Conservation (phyloP, 75 land plant genomes). For the Pinus tabuliformis region DNA sequence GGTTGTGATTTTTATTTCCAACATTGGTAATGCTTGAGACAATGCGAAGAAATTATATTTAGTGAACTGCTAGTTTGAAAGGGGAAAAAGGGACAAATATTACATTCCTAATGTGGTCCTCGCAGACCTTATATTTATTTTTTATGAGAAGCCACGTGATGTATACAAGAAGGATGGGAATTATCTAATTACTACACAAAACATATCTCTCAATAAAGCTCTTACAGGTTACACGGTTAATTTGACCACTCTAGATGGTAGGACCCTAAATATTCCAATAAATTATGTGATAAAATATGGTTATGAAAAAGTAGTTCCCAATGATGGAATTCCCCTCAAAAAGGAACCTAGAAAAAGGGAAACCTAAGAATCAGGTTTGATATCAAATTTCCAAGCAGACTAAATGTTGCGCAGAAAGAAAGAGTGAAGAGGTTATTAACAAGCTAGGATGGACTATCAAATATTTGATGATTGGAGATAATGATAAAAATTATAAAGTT, state of each 20-base stretch:
- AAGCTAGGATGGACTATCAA: too few relatives aligned
- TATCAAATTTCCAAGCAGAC: constrained; percentile 58
- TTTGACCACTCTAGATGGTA: constrained; percentile 65
- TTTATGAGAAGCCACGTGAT: constrained; percentile 81
- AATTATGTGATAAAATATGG: constrained; percentile 57
- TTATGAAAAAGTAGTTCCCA: constrained; percentile 77
- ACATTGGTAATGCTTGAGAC: too few relatives aligned
- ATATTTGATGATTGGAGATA: too few relatives aligned
- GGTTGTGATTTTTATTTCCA: too few relatives aligned
- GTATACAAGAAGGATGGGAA: constrained; percentile 79
- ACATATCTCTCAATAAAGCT: constrained; percentile 66
- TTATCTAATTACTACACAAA: constrained; percentile 62
- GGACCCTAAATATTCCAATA: constrained; percentile 62
- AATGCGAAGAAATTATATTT: too few relatives aligned
- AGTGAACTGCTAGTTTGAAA: too few relatives aligned
- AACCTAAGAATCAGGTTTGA: constrained; percentile 65
- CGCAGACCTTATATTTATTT: constrained; percentile 72
- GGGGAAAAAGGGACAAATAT: constrained; percentile 92
- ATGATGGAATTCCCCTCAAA: constrained; percentile 83
- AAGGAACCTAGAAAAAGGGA: constrained; percentile 67
- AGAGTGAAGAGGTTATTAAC: constrained; percentile 21
- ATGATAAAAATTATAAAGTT: too few relatives aligned
- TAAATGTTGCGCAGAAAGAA: constrained; percentile 61
- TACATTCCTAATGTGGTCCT: constrained; percentile 69
- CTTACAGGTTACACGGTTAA: constrained; percentile 64